Percentiles rank a stretch among this genome's conserved stretches.
These are phyloP conservation scores for Trichosporon inkin DNA, from an alignment of 1,284 basidiomycete genomes.

Conservation along the genomic window DNA sequence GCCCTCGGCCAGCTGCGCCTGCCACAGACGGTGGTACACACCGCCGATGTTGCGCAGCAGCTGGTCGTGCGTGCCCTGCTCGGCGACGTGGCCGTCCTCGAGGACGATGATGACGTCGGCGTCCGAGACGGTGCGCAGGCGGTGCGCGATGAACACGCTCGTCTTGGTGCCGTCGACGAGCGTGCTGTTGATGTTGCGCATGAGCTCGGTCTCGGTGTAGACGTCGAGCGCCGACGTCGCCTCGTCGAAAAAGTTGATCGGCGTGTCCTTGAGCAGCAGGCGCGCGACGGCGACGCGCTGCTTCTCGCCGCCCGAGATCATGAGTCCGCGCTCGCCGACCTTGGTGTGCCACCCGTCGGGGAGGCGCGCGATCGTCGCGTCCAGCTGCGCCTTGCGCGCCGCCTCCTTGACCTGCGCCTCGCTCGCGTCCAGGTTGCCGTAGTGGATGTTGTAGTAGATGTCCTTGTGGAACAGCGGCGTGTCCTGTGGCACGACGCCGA, in stretches of 20 bases:
- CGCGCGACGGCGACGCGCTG: conserved; percentile 91
- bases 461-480: conserved; percentile 95
- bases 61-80: conserved; percentile 88
- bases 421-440: conserved; percentile 80
- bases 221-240: conserved; percentile 96
- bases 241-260: conserved; percentile 96
- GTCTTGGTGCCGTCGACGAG: conserved; percentile 75
- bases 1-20: conserved; percentile 60
- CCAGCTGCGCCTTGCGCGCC: conserved; percentile 79
- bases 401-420: conserved; percentile 85
- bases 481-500: conserved; percentile 97
- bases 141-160: conserved; percentile 92
- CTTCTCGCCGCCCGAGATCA: conserved; percentile 98
- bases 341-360: conserved; percentile 84
- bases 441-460: conserved; percentile 90
- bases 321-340: conserved; percentile 91
- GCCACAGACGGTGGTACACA: conserved; percentile 81
- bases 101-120: conserved; percentile 88
- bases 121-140: conserved; percentile 83
- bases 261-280: conserved; percentile 86
- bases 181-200: conserved; percentile 84
- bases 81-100: conserved; percentile 75
- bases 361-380: conserved; percentile 70
- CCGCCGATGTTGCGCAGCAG: conserved; percentile 63
- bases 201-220: conserved; percentile 88